These are phyloP conservation scores for Lipomyces sp. DNA, from an alignment of 805 yeast species.

Conservation along the genomic window DNA sequence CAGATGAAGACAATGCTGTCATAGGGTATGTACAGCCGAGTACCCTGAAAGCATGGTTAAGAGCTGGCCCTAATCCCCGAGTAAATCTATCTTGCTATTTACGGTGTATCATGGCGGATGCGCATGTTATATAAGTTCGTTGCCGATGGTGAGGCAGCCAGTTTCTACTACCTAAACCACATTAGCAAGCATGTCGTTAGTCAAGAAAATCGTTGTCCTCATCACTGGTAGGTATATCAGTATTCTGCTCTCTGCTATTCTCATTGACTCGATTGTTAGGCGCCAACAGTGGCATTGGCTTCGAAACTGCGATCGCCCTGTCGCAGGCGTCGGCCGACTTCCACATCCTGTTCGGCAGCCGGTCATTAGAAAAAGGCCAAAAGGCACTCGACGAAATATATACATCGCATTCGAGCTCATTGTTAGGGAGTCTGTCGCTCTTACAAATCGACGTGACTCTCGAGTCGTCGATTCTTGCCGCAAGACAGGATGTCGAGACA, in stretches of 20 bases:
- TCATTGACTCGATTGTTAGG: neutral
- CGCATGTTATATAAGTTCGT: no score
- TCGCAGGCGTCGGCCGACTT: neutral
- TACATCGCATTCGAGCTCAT: neutral
- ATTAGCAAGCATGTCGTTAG: no score
- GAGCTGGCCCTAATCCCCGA: no score
- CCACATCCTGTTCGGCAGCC: neutral
- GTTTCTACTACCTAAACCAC: no score
- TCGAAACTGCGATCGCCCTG: neutral
- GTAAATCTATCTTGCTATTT: no score
- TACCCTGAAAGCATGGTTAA: no score
- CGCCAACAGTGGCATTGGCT: constrained; percentile 7
- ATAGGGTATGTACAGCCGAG: no score
- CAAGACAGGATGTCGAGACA: neutral
- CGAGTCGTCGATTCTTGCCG: neutral
- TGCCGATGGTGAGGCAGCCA: no score
- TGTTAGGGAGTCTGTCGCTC: neutral
- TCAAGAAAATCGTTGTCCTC: neutral
- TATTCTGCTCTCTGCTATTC: neutral
- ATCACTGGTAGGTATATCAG: constrained; percentile 1
- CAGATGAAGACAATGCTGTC: no score
- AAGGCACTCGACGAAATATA: neutral
- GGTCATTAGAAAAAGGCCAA: neutral
- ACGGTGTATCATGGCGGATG: no score
- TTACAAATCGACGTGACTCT: neutral